Base-by-base conservation (phyloP, 306 rosid genomes). In the Cajanus cajan region DNA sequence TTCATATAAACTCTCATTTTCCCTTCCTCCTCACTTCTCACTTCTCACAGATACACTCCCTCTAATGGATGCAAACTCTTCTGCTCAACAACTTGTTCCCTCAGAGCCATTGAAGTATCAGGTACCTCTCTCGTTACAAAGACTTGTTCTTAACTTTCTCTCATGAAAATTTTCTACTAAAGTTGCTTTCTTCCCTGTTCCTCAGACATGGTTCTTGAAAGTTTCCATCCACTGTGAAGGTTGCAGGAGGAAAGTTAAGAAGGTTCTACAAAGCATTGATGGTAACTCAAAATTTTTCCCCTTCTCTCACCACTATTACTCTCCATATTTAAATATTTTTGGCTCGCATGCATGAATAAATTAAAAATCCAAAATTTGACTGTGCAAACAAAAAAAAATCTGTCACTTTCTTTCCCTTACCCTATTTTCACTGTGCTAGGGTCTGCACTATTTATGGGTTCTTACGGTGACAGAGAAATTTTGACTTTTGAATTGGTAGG, bases 161-260 rank as follows among this genome's bases (percentile, higher is more conserved):
- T 34, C 36, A 11, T 21, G 6, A 24, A 66, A 68, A 3, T 13
- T 52, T 31, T 15, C 66, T 50, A 63, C 68, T 48, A 2, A 18
- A 39, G 8, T 39, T 37, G 4, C 4, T 34, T 63, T 33, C 43
- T 59, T 0, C 39, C 14, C 12, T 74, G 75, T 79, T 74, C 74
- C 81, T 21, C 58, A 84, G 87, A 84, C 87, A 33, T 84, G 87
- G 87, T 69, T 79, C 71, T 69, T 84, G 84, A 84, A 84, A 52
- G 87, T 84, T 74, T 86, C 90, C 63, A 92, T 94, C 79, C 90
- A 94, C 86, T 92, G 98, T 65, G 92, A 94, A 78, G 98, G 98
- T 66, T 94, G 98, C 82, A 88, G 86, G 69, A 89, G 89, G 81
- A 88, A 92, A 77, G 95, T 94, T 37, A 92, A 90, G 89, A 94